Evolutionary conservation across 257 asterid species (phyloP).

Genomic region (Fraxinus quadrangulata): DNA sequence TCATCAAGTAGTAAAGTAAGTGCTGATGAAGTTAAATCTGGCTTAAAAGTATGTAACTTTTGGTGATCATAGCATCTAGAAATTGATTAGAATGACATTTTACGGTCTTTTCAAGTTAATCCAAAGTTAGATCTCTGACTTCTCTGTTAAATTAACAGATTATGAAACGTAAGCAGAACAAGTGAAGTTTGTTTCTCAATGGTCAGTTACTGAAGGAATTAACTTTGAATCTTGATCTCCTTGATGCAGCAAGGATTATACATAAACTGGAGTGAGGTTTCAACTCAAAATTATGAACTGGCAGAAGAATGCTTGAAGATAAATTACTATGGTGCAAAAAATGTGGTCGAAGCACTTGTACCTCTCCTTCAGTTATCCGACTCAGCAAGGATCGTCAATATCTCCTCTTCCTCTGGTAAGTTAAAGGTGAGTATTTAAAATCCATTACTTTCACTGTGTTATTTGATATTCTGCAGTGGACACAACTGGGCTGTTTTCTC

Average conservation of each 20-base stretch:
- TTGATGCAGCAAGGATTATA: conserved; percentile 20
- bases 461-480: background rate
- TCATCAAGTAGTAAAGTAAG: background rate
- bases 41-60: background rate
- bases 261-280: background rate
- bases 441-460: background rate
- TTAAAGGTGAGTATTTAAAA: conserved; percentile 25
- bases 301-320: conserved; percentile 32
- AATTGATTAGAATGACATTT: background rate
- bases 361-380: conserved; percentile 37
- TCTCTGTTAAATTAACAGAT: background rate
- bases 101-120: background rate
- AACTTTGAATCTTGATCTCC: background rate
- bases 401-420: conserved; percentile 31
- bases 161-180: background rate
- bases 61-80: background rate
- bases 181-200: background rate
- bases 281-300: conserved; percentile 27
- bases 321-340: conserved; percentile 45
- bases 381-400: conserved; percentile 44
- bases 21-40: background rate
- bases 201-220: background rate
- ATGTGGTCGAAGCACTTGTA: conserved; percentile 32
- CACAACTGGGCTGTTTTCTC: no score
- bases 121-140: background rate